Conservation (phyloP, 805 yeast genomes). For the Metschnikowia cerradonensis region DNA sequence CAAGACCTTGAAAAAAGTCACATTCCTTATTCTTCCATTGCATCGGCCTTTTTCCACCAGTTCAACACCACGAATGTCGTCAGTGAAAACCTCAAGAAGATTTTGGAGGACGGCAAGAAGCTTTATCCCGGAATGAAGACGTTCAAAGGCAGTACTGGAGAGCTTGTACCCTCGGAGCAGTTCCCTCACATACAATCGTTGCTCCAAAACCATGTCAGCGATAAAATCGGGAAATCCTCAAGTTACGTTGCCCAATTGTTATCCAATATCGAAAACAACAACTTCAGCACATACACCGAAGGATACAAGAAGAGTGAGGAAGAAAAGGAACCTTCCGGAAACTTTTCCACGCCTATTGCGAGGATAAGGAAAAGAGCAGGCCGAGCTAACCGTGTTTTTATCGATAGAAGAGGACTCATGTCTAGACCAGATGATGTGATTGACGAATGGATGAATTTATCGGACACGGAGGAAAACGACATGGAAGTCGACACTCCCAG, state of each 20-base stretch:
- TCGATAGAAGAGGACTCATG: constrained; percentile 67
- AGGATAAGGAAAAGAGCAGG: constrained; percentile 73
- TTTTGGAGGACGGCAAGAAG: constrained; percentile 42
- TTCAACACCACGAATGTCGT: constrained; percentile 57
- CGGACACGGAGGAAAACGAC: constrained; percentile 25
- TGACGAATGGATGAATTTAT: constrained; percentile 40
- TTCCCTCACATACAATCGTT: constrained; percentile 47
- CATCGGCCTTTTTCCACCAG: constrained; percentile 61
- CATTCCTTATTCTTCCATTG: constrained; percentile 75
- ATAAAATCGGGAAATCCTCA: constrained; percentile 19
- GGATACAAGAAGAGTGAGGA: constrained; percentile 29
- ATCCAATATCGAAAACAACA: constrained; percentile 35
- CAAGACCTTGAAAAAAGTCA: constrained; percentile 51
- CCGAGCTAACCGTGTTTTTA: constrained; percentile 61
- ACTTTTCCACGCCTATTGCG: constrained; percentile 48
- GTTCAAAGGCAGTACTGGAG: constrained; percentile 50
- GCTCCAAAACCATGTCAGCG: constrained; percentile 26
- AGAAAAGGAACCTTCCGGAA: constrained; percentile 21
- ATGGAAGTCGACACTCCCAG: constrained; percentile 5
- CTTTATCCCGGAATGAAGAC: constrained; percentile 43
- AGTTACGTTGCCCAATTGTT: constrained; percentile 39
- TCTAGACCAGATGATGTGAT: constrained; percentile 31
- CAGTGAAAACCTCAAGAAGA: constrained; percentile 36
- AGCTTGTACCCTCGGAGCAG: constrained; percentile 43
- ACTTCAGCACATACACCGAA: constrained; percentile 37